These are phyloP conservation scores for Paspalum notatum DNA, from an alignment of 176 grass and related monocot genomes.

Conservation along the genomic window DNA sequence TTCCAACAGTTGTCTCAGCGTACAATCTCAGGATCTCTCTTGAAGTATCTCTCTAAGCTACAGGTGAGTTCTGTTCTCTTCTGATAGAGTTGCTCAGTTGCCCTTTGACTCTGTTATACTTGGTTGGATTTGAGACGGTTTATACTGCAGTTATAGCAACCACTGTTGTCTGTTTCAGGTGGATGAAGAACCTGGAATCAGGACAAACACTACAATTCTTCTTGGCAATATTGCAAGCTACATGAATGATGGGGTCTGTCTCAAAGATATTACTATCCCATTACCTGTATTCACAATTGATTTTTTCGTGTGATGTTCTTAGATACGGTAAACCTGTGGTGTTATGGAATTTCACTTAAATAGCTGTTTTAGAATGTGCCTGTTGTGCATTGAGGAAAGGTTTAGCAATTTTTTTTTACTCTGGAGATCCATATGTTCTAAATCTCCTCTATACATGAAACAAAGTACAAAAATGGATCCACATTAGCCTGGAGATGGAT, in stretches of 20 bases:
- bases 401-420: neutral
- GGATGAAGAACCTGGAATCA: constrained; percentile 95
- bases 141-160: constrained; percentile 16
- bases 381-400: neutral
- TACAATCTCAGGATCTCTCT: constrained; percentile 93
- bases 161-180: constrained; percentile 63
- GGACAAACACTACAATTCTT: constrained; percentile 98
- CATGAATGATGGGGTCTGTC: constrained; percentile 96
- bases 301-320: constrained; percentile 16
- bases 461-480: neutral
- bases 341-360: neutral
- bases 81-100: constrained; percentile 14
- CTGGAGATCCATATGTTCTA: neutral
- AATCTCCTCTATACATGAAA: neutral
- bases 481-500: neutral
- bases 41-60: constrained; percentile 99
- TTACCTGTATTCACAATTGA: constrained; percentile 36
- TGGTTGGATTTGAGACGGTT: constrained; percentile 19
- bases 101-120: neutral
- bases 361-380: constrained; percentile 11
- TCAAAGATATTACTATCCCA: constrained; percentile 34
- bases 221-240: constrained; percentile 94
- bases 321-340: constrained; percentile 11
- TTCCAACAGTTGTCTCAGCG: constrained; percentile 91
- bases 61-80: constrained; percentile 62